These are phyloP conservation scores for Cudoniella acicularis DNA, from an alignment of 495 filamentous ascomycete species.

Conservation along the genomic window DNA sequence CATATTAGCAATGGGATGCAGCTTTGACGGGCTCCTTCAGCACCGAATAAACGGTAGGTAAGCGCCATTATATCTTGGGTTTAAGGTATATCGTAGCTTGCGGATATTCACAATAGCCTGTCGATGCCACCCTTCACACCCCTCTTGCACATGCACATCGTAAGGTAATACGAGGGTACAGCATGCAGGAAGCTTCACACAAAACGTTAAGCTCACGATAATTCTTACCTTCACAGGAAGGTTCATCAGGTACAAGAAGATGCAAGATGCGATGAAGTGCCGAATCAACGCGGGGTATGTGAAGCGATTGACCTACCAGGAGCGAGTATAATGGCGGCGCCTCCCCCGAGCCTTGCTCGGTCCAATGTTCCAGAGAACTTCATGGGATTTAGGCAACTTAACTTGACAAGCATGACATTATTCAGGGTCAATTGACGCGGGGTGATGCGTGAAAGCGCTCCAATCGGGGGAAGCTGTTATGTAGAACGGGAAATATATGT, in stretches of 20 bases:
- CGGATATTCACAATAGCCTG: constrained; percentile 5
- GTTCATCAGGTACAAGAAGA: constrained; percentile 1
- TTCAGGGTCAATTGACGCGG: not conserved
- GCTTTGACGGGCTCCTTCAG: too few relatives aligned
- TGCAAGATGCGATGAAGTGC: not conserved
- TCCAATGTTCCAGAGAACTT: not conserved
- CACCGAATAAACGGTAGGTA: not conserved
- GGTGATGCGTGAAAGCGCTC: not conserved
- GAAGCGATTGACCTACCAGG: not conserved
- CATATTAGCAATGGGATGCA: constrained; percentile 6
- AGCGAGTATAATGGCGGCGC: not conserved
- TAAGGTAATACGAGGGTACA: not conserved
- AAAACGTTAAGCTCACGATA: not conserved
- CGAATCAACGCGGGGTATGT: constrained; percentile 2
- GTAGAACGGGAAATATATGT: not conserved
- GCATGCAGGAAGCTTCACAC: not conserved
- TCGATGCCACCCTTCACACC: not conserved
- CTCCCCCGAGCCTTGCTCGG: constrained; percentile 2
- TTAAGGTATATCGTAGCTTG: not conserved
- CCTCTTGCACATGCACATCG: not conserved
- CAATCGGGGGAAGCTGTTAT: constrained; percentile 1
- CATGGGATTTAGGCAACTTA: not conserved
- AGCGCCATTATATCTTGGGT: not conserved
- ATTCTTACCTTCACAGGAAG: not conserved
- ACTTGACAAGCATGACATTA: constrained; percentile 2